Evolutionary conservation across 805 yeast species (phyloP), one percentile per base, ranked within the genome.

Genomic region (Candida montana): DNA sequence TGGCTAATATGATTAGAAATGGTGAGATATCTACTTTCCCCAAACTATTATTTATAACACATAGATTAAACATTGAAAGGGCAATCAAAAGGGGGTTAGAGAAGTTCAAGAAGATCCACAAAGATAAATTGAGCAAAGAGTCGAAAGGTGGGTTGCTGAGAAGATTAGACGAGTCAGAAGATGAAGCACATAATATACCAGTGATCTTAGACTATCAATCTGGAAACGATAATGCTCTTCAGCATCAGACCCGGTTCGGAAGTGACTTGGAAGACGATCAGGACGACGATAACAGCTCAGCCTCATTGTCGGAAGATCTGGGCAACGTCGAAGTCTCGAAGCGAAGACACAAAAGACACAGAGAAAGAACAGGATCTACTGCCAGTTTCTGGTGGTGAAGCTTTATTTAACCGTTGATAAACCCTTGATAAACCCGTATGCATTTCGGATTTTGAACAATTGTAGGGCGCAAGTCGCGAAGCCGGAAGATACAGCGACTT

Each of bases 21-120:
- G 93, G 93, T 9, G 82, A 82, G 58, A 59, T 67, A 24, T 74
- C 81, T 13, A 74, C 84, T 38, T 84, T 68, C 54, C 93, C 93
- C 3, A 75, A 80, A 46, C 48, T 84, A 13, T 54, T 76, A 16
- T 84, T 83, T 55, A 77, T 84, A 26, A 74, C 71, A 24, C 82
- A 83, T 55, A 67, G 90, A 40, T 52, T 81, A 29, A 65, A 65
- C 32, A 76, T 85, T n/a, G 91, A 85, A 58, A 60, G 83, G 39
- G 73, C 77, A 8, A 78, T 83, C 27, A 79, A 74, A 35, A 54
- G 62, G 30, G 85, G 85, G 1, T 60, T 72, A 40, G 63, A 61
- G 27, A 47, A 47, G 36, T 42, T 46, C 29, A 63, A 45, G 34
- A 41, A 45, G 13, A 27, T 38, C 18, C 36, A 29, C 9, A 36